phyloP scores from a whole-genome alignment of 306 rosid genomes.

The Myrica gale region DNA sequence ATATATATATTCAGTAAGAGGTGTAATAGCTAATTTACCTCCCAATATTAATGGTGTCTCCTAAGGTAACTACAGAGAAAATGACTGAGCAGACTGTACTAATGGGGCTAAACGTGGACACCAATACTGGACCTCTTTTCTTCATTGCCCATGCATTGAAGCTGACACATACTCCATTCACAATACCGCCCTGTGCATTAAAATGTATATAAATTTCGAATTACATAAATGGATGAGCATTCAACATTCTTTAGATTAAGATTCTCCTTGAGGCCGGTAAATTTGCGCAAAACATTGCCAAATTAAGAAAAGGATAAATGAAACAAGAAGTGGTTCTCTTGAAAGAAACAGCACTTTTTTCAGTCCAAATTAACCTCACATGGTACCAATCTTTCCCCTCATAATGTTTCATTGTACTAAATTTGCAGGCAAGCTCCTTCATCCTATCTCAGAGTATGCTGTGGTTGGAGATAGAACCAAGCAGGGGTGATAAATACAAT shows the following conservation, averaged over 20 bases:
- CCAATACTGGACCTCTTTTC: conserved; percentile 86
- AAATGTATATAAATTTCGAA: neutral
- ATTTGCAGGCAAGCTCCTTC: neutral
- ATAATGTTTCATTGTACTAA: neutral
- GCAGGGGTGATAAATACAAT: neutral
- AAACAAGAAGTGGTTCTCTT: no score
- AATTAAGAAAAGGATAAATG: no score
- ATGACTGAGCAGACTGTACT: conserved; percentile 68
- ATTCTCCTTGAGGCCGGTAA: no score
- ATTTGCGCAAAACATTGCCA: no score
- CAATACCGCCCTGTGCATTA: conserved; percentile 57
- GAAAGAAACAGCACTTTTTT: neutral
- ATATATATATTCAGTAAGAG: neutral
- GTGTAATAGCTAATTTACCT: conserved; percentile 39
- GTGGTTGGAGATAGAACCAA: neutral
- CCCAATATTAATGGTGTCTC: conserved; percentile 58
- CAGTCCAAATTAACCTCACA: neutral
- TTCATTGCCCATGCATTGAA: conserved; percentile 85
- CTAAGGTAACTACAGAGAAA: conserved; percentile 49
- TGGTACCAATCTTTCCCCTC: neutral
- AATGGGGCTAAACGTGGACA: conserved; percentile 78
- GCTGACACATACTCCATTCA: conserved; percentile 62
- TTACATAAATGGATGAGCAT: neutral
- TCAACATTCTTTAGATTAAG: neutral
- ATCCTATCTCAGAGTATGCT: neutral